Evolutionary conservation across 352 stramenopile genomes (phyloP), one percentile per base, ranked within the genome.

Genomic region (Pythium aquatile): DNA sequence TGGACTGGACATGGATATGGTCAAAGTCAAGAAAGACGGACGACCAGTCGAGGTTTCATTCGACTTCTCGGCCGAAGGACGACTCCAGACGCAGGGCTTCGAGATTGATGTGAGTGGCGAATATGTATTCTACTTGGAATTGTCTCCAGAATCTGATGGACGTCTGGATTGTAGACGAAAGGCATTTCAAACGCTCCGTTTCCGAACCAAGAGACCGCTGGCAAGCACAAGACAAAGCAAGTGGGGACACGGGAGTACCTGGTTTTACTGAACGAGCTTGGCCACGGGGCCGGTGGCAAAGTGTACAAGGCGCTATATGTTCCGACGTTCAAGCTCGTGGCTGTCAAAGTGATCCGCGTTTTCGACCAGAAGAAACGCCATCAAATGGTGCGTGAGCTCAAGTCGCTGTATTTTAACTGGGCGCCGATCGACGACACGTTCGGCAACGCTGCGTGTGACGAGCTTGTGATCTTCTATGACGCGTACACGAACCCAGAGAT

Each of bases 401-500:
- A 90, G 75, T 92, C 85, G 32, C 76, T 94, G 46, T 94, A 93
- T 44, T 72, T 77, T 16, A 95, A 95, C 62, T 91, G 89, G 61
- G 77, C 90, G 2, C 75, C 83, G 2, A 83, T 95, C 54, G 70
- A 78, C 14, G 81, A 85, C 10, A 75, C 73, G 0, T 58, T 61
- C 0, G 52, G 48, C 16, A 70, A 76, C 47, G 81, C 79, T 7
- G 83, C 85, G 7, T 94, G 85, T 37, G 76, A 87, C 28, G 85
- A 96, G 30, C 79, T 97, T 35, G 90, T 97, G 9, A 67, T 90
- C 9, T 97, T 98, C 68, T 97, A 96, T 59, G 92, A 98, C 62
- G 93, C 93, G 6, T 98, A 95, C 69, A 96, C 84, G 26, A 96
- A 97, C 65, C 85, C 87, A 0, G 77, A 93, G 53, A 76, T 86